Base-by-base conservation (phyloP, 352 stramenopile genomes). In the Phytophthora constricta region DNA sequence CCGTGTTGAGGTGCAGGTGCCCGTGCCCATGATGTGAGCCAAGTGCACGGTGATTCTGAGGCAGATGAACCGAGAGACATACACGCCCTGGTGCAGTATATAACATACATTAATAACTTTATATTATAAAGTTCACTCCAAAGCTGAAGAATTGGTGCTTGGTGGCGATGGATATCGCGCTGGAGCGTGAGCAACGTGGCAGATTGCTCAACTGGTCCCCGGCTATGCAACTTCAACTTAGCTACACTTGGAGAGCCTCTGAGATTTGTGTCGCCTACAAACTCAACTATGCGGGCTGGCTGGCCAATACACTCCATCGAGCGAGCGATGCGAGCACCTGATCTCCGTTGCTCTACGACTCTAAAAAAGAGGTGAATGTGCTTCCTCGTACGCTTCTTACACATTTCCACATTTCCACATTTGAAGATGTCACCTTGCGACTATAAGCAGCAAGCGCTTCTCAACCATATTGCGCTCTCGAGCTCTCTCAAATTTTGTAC, bases 151-250 rank as follows among this genome's bases (percentile, higher is more conserved):
- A 23, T 37, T 37, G 31, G 7, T 37, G 31, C 31, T 37, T 37
- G 31, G 31, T 47, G 41, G 34, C 41, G 41, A 47, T 47, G n/a
- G n/a, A n/a, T n/a, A n/a, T n/a, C n/a, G n/a, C n/a, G n/a, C n/a
- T n/a, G n/a, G n/a, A n/a, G n/a, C n/a, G 7, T 37, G 41, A 68
- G 53, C 41, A 47, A 10, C 41, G 16, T 10, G n/a, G 42, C 27
- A 5, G 48, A n/a, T n/a, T n/a, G n/a, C n/a, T n/a, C n/a, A n/a
- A n/a, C n/a, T n/a, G n/a, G n/a, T n/a, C n/a, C 62, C 10, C 57
- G 68, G 17, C 41, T 47, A 10, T 47, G 17, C 10, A 10, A 47
- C 41, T 47, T 47, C 41, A 47, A 47, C 41, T 20, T 47, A 17
- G 14, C 19, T 20, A 47, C 41, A 47, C 16, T 47, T 47, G n/a